Evolutionary conservation across 352 stramenopile genomes (phyloP), one percentile per base, ranked within the genome.

Genomic region (Pythium aristosporum): DNA sequence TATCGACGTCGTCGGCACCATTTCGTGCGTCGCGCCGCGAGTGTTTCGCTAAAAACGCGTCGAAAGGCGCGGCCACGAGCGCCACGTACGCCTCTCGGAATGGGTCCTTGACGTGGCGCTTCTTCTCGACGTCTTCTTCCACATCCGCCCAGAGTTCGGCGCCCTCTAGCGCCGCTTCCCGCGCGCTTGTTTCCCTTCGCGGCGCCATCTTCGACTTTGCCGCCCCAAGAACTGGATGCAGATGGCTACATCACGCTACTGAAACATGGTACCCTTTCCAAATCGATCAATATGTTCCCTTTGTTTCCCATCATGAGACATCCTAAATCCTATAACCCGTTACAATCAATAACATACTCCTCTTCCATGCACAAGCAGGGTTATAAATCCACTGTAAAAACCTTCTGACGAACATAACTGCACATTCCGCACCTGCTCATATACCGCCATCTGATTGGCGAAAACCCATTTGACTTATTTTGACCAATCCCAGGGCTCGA

Each of bases 51-150:
- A 65, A 36, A 50, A 65, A 65, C 21, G 48, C 30, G 46, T 73
- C 67, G 43, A 75, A 79, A 3, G 73, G 65, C 30, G 70, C 53
- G 0, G 53, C 67, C 32, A 77, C 57, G n/a, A 79, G 65, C 47
- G 74, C 53, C 5, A 73, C 61, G 36, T 67, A 80, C 15, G 67
- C 36, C 25, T 75, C 65, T 51, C 67, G 44, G 60, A 79, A 81
- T 34, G 71, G 68, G 48, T 79, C 53, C 44, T 69, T 76, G 30
- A 75, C 30, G 49, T 77, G 68, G n/a, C 65, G 68, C 54, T 67
- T 66, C 68, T 73, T 75, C 65, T 81, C 68, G 11, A 79, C 55
- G 54, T 79, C 74, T 20, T 74, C 71, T 36, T 81, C 71, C 28
- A 77, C 63, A 34, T 44, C 60, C 46, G 49, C 64, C 20, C 28